phyloP scores from a whole-genome alignment of 1,139 yeast species.

The Hyphopichia buzzinii region DNA sequence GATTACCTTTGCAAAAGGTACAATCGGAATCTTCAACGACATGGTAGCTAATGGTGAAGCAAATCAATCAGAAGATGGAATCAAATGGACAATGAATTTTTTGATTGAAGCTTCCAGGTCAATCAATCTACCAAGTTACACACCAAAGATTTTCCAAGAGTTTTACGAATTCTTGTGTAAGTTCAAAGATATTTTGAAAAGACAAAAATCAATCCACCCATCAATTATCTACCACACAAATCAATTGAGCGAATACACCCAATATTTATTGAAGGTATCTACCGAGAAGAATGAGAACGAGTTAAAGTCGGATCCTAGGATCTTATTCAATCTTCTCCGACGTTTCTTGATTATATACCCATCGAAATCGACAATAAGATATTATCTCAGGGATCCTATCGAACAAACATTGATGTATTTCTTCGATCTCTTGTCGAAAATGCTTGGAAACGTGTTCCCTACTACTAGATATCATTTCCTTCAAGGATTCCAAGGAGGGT shows the following conservation, averaged over 20 bases:
- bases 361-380: slow-evolving; percentile 15
- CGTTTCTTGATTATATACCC: slow-evolving; percentile 28
- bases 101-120: slow-evolving; percentile 22
- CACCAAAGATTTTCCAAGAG: slow-evolving; percentile 18
- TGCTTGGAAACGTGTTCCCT: slow-evolving; percentile 27
- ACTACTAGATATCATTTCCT: slow-evolving; percentile 20
- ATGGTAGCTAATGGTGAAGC: slow-evolving; percentile 10
- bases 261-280: slow-evolving; percentile 5
- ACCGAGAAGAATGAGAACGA: slow-evolving; percentile 1
- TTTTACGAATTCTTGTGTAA: slow-evolving; percentile 12
- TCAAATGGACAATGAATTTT: slow-evolving; percentile 17
- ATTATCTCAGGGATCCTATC: slow-evolving; percentile 13
- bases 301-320: slow-evolving; percentile 7
- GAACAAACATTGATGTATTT: slow-evolving; percentile 18
- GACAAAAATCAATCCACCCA: not conserved
- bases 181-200: slow-evolving; percentile 9
- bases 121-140: slow-evolving; percentile 21
- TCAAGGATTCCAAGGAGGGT: slow-evolving; percentile 24
- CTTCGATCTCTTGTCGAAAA: slow-evolving; percentile 16
- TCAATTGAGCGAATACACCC: slow-evolving; percentile 10
- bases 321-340: slow-evolving; percentile 20
- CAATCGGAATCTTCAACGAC: slow-evolving; percentile 21
- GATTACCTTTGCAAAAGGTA: slow-evolving; percentile 24
- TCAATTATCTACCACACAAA: slow-evolving; percentile 14
- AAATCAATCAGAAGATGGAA: slow-evolving; percentile 9